Base-by-base conservation (phyloP, 495 filamentous ascomycete genomes). In the Cladorrhinum samala region DNA sequence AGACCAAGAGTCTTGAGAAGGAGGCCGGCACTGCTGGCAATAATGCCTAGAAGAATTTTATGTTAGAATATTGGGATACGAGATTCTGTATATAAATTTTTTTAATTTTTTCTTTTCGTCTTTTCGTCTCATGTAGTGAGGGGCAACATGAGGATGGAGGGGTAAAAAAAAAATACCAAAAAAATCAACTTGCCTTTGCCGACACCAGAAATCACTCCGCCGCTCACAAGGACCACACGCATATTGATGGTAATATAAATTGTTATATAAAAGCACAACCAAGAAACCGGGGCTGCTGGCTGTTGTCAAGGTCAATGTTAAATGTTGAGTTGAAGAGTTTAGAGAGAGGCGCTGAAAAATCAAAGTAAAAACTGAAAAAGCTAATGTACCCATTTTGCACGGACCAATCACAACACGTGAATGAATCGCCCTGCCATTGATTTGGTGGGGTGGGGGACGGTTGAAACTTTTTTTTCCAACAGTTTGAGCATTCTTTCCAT, bases 191-290 rank as follows among this genome's bases (percentile, higher is more conserved):
- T 20, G 30, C 45, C 45, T 47, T 47, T 47, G 21, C 45, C 45
- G 17, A 47, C 24, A 13, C 45, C 45, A 24, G 45, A 47, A 25
- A 47, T 47, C 21, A 47, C 45, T 14, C 45, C 45, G 24, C 45
- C 45, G 45, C 45, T 47, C 45, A 47, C 45, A 25, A 47, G 24
- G 14, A 47, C 45, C 21, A 47, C 45, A 47, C 45, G 45, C 45
- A 47, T 47, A 2, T 47, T 47, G 45, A 33, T 11, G 27, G 27
- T 5, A 6, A 33, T 33, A 33, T 33, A 33, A n/a, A n/a, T n/a
- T n/a, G n/a, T 33, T 33, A 33, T 33, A 33, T 33, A n/a, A n/a
- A n/a, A n/a, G n/a, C n/a, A n/a, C n/a, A n/a, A n/a, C n/a, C 27
- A 33, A 33, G 27, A 33, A 33, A 33, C 27, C 27, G 27, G 27